Conservation (phyloP, 176 grass and related monocot genomes). For the Chloris gayana region DNA sequence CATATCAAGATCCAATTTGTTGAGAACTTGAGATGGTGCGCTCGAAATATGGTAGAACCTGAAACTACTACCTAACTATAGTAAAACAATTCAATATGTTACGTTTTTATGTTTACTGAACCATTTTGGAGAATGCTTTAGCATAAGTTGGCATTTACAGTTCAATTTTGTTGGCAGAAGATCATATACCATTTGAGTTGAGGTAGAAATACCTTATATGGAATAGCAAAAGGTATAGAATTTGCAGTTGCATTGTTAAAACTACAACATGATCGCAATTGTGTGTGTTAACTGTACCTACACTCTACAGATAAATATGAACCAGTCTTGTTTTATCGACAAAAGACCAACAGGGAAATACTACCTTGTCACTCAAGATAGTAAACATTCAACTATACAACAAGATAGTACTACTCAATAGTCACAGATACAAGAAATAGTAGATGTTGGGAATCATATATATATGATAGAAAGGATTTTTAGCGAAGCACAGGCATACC, state of each 20-base stretch:
- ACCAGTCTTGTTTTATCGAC: background rate
- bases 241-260: background rate
- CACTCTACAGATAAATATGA: background rate
- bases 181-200: background rate
- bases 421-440: conserved; percentile 4
- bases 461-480: background rate
- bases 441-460: background rate
- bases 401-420: background rate
- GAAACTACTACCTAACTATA: background rate
- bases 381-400: background rate
- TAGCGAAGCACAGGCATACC: conserved; percentile 40
- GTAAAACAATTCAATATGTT: background rate
- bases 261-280: background rate
- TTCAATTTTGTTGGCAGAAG: background rate
- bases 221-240: background rate
- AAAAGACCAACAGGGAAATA: background rate
- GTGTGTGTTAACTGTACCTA: background rate
- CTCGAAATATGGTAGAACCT: background rate
- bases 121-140: background rate
- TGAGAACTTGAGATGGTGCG: background rate
- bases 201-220: background rate
- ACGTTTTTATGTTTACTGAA: background rate
- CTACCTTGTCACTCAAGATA: background rate
- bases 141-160: background rate
- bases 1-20: background rate